Conservation (phyloP, 768 basidiomycete genomes). For the Pleurotus tuber-regium region DNA sequence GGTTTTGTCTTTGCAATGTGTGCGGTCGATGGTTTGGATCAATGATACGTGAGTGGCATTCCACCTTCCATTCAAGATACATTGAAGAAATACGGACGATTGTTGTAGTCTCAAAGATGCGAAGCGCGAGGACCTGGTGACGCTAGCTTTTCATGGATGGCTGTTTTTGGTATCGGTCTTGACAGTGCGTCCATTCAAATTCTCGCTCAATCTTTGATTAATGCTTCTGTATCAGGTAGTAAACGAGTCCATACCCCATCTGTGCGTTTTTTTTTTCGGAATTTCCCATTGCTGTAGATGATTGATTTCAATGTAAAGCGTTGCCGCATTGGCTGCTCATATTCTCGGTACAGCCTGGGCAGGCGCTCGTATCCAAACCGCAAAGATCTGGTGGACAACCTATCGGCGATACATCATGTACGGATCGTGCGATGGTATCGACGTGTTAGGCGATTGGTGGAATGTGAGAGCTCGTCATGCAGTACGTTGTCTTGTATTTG, state of each 20-base stretch:
- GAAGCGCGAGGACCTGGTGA: slow-evolving; percentile 47
- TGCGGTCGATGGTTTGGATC: slow-evolving; percentile 44
- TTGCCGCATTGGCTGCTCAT: slow-evolving; percentile 44
- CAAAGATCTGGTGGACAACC: slow-evolving; percentile 23
- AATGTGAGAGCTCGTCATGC: slow-evolving; percentile 27
- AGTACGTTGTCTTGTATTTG: slow-evolving; percentile 26
- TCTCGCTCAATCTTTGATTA: neutral
- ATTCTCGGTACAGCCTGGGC: slow-evolving; percentile 47
- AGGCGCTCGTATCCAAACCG: slow-evolving; percentile 36
- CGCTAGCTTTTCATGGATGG: slow-evolving; percentile 46
- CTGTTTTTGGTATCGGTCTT: slow-evolving; percentile 41
- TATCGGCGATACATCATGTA: slow-evolving; percentile 35
- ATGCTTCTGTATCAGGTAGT: neutral
- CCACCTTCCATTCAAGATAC: too few species aligned
- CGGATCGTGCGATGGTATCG: slow-evolving; percentile 36
- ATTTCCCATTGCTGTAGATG: neutral
- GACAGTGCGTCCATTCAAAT: slow-evolving; percentile 33
- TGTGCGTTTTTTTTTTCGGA: neutral
- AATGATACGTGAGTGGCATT: slow-evolving; percentile 41
- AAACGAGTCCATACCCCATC: slow-evolving; percentile 3
- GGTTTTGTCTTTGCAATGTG: slow-evolving; percentile 27
- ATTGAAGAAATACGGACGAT: too few species aligned
- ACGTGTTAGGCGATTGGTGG: slow-evolving; percentile 45
- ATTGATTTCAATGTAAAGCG: slow-evolving; percentile 27
- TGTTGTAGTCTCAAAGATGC: slow-evolving; percentile 32